Evolutionary conservation across 1,139 yeast species (phyloP).

Genomic region (Kluyveromyces sp.): DNA sequence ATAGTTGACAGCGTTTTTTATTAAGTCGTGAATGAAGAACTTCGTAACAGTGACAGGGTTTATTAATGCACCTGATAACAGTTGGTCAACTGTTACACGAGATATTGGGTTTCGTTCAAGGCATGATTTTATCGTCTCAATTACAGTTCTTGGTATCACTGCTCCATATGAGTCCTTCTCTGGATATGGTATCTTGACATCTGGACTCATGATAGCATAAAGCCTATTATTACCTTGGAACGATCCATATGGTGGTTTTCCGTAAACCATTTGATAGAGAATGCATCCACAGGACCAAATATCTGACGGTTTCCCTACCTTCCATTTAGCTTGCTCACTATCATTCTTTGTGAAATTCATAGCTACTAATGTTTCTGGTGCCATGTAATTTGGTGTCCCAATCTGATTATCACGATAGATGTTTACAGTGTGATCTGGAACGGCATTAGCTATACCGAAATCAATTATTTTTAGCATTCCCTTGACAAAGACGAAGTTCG

Average conservation of each 20-base stretch:
- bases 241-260: slow-evolving; percentile 82
- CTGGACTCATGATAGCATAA: slow-evolving; percentile 81
- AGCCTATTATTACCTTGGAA: slow-evolving; percentile 74
- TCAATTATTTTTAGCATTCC: slow-evolving; percentile 86
- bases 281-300: slow-evolving; percentile 98
- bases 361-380: slow-evolving; percentile 83
- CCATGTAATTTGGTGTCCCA: slow-evolving; percentile 97
- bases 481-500: slow-evolving; percentile 80
- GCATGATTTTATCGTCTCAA: slow-evolving; percentile 69
- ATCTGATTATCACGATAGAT: slow-evolving; percentile 85
- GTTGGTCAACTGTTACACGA: slow-evolving; percentile 58
- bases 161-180: slow-evolving; percentile 54
- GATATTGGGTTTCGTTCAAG: slow-evolving; percentile 62
- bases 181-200: slow-evolving; percentile 67
- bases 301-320: slow-evolving; percentile 92
- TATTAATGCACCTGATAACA: slow-evolving; percentile 54
- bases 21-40: slow-evolving; percentile 58
- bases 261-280: slow-evolving; percentile 90
- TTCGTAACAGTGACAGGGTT: slow-evolving; percentile 69
- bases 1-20: slow-evolving; percentile 66
- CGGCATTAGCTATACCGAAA: slow-evolving; percentile 92
- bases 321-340: slow-evolving; percentile 48
- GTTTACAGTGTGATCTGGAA: slow-evolving; percentile 87
- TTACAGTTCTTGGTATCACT: slow-evolving; percentile 58
- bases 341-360: slow-evolving; percentile 36